These are phyloP conservation scores for Harringtonia aguacate DNA, from an alignment of 2,329 filamentous ascomycete genomes.

Conservation along the genomic window DNA sequence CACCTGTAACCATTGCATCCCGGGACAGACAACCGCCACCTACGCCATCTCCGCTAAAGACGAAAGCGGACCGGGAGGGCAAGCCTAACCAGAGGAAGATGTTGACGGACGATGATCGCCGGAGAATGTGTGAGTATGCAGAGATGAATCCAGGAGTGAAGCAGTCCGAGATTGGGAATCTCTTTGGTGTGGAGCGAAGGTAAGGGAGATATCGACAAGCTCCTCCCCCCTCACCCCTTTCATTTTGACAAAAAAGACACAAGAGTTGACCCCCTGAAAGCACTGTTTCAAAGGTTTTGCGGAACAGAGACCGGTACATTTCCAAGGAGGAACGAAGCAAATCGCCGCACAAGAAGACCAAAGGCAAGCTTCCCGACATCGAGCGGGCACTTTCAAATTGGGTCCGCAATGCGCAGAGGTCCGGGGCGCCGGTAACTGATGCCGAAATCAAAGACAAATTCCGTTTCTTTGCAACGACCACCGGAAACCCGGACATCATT, in stretches of 20 bases:
- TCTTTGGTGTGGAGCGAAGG: slow-evolving; percentile 97
- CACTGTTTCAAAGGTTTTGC: slow-evolving; percentile 95
- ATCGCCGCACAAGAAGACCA: slow-evolving; percentile 71
- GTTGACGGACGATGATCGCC: slow-evolving; percentile 79
- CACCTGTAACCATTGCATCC: slow-evolving; percentile 2
- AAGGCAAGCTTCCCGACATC: slow-evolving; percentile 81
- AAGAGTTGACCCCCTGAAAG: slow-evolving; percentile 33
- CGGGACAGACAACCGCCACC: slow-evolving; percentile 12
- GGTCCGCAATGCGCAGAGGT: slow-evolving; percentile 69
- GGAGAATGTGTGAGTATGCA: slow-evolving; percentile 88
- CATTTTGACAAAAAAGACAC: background rate
- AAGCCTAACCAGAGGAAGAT: slow-evolving; percentile 68
- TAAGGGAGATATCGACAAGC: slow-evolving; percentile 28
- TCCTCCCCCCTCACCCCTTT: background rate
- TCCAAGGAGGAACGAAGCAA: slow-evolving; percentile 67
- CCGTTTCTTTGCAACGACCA: slow-evolving; percentile 65
- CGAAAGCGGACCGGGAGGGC: slow-evolving; percentile 30
- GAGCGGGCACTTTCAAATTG: slow-evolving; percentile 84
- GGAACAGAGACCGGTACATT: slow-evolving; percentile 90
- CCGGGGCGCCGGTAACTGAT: slow-evolving; percentile 64
- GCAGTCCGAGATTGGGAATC: slow-evolving; percentile 90
- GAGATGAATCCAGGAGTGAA: slow-evolving; percentile 84
- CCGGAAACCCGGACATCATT: slow-evolving; percentile 57
- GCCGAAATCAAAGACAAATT: slow-evolving; percentile 80
- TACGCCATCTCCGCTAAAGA: slow-evolving; percentile 40